Base-by-base conservation (phyloP, 2,329 filamentous ascomycete genomes). In the Rugonectria rugulosa region DNA sequence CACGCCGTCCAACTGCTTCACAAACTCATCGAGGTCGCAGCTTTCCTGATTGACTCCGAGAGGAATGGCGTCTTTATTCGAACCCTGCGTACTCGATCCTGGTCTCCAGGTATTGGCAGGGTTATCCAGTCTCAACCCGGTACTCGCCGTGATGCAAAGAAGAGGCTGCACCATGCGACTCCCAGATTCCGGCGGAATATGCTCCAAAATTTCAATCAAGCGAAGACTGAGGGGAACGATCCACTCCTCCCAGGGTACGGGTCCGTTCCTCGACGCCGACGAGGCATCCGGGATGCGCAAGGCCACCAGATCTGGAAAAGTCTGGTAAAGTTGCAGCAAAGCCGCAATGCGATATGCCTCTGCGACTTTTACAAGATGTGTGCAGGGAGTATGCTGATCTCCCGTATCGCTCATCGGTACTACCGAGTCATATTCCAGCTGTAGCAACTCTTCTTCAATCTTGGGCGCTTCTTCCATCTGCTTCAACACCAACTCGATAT, bases 261-360 rank as follows among this genome's bases (percentile, higher is more conserved):
- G 53, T 9, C 66, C 44, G 29, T 57, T 62, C 11, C 63, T 60
- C 6, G 53, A 44, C 19, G 17, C n/a, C 6, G 36, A 34, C 6
- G 42, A 51, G 8, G 8, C 29, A 20, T 46, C 40, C 6, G 73
- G 71, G 5, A 74, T 54, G 4, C 72, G 67, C 1, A 70, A 44
- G 1, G 70, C 63, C 5, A 73, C 72, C 2, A 75, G 61, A 15
- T 74, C 72, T 0, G 73, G 73, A 4, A 75, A 75, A 0, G 75
- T 76, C 55, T 76, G 70, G 59, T 77, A 77, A 0, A 77, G 68
- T 17, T 77, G 75, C 5, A 77, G 56, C 6, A 77, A 51, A 0
- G 75, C 71, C 2, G 72, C 68, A 5, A 77, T 63, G 15, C 73
- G 69, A 38, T 76, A 77, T 1, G 73, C 74, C 53, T 77, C 75